Base-by-base conservation (phyloP, 768 basidiomycete genomes). In the Rhizopogon rudus region DNA sequence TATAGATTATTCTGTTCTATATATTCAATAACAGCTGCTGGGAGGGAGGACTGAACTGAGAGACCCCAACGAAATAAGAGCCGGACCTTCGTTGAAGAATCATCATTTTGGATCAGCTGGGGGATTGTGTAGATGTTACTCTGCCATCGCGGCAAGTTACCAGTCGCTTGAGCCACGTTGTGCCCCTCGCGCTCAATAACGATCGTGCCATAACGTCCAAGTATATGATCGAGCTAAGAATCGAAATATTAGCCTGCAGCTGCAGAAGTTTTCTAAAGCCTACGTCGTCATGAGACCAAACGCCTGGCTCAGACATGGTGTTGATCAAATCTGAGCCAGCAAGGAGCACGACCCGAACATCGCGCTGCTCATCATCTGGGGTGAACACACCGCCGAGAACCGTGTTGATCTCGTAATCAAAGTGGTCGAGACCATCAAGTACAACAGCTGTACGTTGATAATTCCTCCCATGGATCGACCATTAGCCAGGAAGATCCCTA, bases 401-500 rank as follows among this genome's bases (percentile, higher is more conserved):
- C 7, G 81, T 84, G 72, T 98, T 99, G 65, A 99, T 84, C 75
- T 96, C 88, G 65, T 93, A 81, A 67, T 98, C 91, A 67, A 98
- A 94, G 67, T 99, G 97, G 20, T 20, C 20, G 20, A 20, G 20
- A 20, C 20, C 20, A 68, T 98, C 95, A 52, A 99, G 81, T 52
- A 99, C 97, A 53, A 97, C 84, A 37, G 97, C 97, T 1, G 97
- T 99, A 58, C 94, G 88, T 66, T 93, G 90, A 75, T 98, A 99
- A 43, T 82, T 77, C 71, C 72, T 99, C 97, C 95, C 95, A 99
- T n/a, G 93, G 78, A 68, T 99, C 97, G 45, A 98, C 89, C 94
- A 97, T 98, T 44, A 99, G 79, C 93, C 93, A 98, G 14, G 85
- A 81, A 42, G 87, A 87, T 2, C 94, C 93, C 66, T 95, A 85